Base-by-base conservation (phyloP, 306 rosid species). In the Senna siamea region DNA sequence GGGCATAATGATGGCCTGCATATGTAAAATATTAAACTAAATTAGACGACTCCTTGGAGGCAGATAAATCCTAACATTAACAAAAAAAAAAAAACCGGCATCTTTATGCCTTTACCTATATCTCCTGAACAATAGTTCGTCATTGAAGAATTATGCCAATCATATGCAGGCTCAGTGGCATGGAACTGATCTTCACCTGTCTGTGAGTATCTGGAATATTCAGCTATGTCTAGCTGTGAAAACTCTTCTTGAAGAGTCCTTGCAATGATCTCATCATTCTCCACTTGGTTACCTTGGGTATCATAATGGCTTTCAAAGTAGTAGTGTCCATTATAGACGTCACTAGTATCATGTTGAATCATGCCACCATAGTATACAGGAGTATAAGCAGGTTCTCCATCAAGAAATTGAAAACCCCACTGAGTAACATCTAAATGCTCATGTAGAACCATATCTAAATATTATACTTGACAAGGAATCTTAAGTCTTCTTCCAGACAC, bases 201-300 rank as follows among this genome's bases (percentile, higher is more conserved):
- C 63, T 76, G 79, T 26, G 30, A 26, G 74, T 76, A 75, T 61
- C 77, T 65, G 34, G 94, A 82, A 74, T 70, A 7, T 56, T 93
- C 97, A 14, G 74, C 74, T 40, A 89, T 56, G 4, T 83, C 81
- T 57, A 90, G 82, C 51, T 52, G 86, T 9, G 89, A 78, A 26
- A 84, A 90, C 75, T 90, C 91, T 78, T 93, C 93, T 81, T 90
- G 98, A 60, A 93, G 96, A 26, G 89, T 76, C 28, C 75, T 79
- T 6, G 97, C 96, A 83, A 93, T 89, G 68, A 85, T 78, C 84
- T 87, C 98, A 52, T 93, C 98, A 66, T 89, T 89, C 79, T 93
- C 90, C 52, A 90, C 85, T 76, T 81, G 75, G 73, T 69, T 83
- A 54, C 69, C 17, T 50, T 84, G 89, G 6, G 80, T 41, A 73